Evolutionary conservation across 2,329 filamentous ascomycete species (phyloP), one percentile per base, ranked within the genome.

Genomic region (Microsporum canis): DNA sequence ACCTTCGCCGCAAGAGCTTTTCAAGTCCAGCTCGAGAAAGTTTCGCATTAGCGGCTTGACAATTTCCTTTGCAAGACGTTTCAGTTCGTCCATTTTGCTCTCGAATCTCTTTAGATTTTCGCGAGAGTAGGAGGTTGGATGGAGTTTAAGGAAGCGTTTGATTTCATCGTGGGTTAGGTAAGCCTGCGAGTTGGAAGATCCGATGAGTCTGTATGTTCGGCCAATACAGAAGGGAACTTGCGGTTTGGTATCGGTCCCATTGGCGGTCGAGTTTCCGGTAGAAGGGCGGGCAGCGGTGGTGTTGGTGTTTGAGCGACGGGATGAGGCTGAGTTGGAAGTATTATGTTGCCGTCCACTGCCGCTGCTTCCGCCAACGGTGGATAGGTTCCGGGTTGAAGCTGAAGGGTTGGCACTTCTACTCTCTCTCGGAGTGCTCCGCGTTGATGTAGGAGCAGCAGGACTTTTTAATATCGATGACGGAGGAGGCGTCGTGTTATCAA

Each of bases 71-170:
- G 91, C 92, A 70, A 92, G 82, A 61, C 82, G 82, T 76, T 96
- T 96, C 60, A 96, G 79, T 77, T 96, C 91, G 62, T 96, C 90
- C 66, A 96, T 82, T 61, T 90, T 82, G 69, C 88, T 85, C 77
- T 96, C 92, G 67, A 96, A 95, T 3, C 88, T 81, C 63, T 87
- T 84, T 57, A 96, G 74, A 64, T 89, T 92, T n/a, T 96, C 91
- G 17, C 91, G 82, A 51, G 83, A 89, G 75, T 96, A 96, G 3
- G 75, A 64, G 0, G 66, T 73, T 1, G 89, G 88, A 8, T 84
- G 86, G 27, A 92, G 78, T 72, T 95, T 95, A 59, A 96, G 80
- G 68, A 96, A 96, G 27, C 84, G 84, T 74, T 96, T 96, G 71
- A 92, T 88, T 65, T 96, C 91, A 66, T 96, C 91, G 71, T 92